Conservation (phyloP, 495 filamentous ascomycete species). For the Penicillium canescens region DNA sequence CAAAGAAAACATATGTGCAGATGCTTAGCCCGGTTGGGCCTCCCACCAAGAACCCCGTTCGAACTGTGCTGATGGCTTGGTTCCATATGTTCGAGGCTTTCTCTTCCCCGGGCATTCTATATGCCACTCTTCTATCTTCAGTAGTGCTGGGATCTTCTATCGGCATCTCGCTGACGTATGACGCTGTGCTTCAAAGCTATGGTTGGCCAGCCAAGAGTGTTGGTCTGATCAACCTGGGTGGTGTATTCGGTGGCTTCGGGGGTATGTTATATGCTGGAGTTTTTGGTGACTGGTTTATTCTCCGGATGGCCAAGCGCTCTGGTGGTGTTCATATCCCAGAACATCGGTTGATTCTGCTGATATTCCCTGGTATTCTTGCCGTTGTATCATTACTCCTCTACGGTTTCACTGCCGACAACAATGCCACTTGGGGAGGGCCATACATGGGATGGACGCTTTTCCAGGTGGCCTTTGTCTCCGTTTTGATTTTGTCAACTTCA, state of each 20-base stretch:
- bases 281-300: conserved; percentile 32
- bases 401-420: conserved; percentile 32
- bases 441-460: conserved; percentile 42
- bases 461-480: conserved; percentile 35
- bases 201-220: conserved; percentile 30
- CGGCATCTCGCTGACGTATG: conserved; percentile 37
- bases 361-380: conserved; percentile 31
- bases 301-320: conserved; percentile 33
- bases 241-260: conserved; percentile 35
- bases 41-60: conserved; percentile 9
- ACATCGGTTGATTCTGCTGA: conserved; percentile 36
- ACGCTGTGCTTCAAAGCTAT: conserved; percentile 35
- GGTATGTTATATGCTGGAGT: conserved; percentile 39
- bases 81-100: conserved; percentile 36
- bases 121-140: conserved; percentile 32
- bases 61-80: conserved; percentile 20
- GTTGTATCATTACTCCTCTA: conserved; percentile 32
- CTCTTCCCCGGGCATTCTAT: conserved; percentile 38
- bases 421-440: conserved; percentile 33
- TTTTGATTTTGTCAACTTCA: conserved; percentile 35
- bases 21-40: conserved; percentile 27
- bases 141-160: conserved; percentile 34
- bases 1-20: conserved; percentile 32
- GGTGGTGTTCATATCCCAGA: conserved; percentile 35
- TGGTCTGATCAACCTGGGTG: conserved; percentile 37